Evolutionary conservation across 805 yeast genomes (phyloP), one percentile per base, ranked within the genome.

Genomic region (Candida insectorum): DNA sequence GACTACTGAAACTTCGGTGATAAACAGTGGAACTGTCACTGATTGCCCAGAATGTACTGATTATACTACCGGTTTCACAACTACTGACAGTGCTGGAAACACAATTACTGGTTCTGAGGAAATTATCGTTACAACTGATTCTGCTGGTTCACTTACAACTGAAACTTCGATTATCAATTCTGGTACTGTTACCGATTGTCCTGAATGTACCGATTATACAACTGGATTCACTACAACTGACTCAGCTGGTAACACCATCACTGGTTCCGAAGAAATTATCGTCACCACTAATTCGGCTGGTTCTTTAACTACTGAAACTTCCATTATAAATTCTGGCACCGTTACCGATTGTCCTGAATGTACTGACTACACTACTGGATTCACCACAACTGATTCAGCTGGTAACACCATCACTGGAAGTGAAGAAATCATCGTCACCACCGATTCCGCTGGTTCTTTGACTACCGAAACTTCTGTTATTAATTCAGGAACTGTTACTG

Each of bases 201-300:
- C 40, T 25, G 45, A 37, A 28, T 40, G 43, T 33, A 41, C 50
- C 22, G 44, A 35, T 4, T 43, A 38, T 39, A 40, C 43, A 20
- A 34, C 47, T 15, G 24, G 37, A 11, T 36, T 34, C 32, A 39
- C 47, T 14, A 35, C 39, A 17, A 34, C 45, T 26, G 33, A 38
- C 16, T 15, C 42, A 12, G 40, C 37, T 24, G 51, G 51, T 12
- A 16, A 31, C 6, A 21, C 30, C 13, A 21, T 18, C 18, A 44
- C 51, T 13, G 43, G 39, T n/a, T 31, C 36, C 8, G 48, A 35
- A 23, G 48, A 35, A 14, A 44, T 45, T 22, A 29, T 41, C 21
- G 43, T 46, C 6, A 41, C 47, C 7, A 41, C 49, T 19, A 37
- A 49, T 27, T 27, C 46, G 1, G 37, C 26, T 15, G 49, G 51